Base-by-base conservation (phyloP, 768 basidiomycete genomes). In the Russula emetica region DNA sequence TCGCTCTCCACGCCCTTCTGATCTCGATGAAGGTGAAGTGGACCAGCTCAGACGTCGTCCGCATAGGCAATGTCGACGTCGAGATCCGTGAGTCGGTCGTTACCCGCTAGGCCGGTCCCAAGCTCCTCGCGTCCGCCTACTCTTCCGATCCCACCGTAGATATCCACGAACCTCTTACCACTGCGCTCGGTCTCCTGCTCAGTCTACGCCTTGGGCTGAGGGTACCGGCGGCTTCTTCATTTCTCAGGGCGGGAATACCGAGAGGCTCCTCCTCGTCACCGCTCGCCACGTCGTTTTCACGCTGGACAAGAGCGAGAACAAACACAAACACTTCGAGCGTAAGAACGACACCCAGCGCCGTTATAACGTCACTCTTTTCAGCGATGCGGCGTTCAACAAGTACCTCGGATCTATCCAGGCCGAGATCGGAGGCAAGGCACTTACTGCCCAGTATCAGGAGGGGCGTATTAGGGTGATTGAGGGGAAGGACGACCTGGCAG, bases 151-250 rank as follows among this genome's bases (percentile, higher is more conserved):
- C 49, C 14, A 50, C 24, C 0, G 5, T 3, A 0, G 9, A 16
- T 7, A n/a, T n/a, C 34, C 34, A 5, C 5, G 1, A 36, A 13
- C 53, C 53, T 36, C 5, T 54, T 6, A 54, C 13, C 11, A 13
- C n/a, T 8, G 6, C 34, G 2, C 53, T 54, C 2, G 53, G 53
- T 8, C n/a, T 54, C 11, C 22, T 55, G 52, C 57, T 1, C 22
- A 38, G 26, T 28, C 44, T 5, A 47, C 53, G 14, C 34, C 40
- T 36, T 28, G 20, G 6, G 2, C 16, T 24, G 49, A 52, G n/a
- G 76, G 77, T 10, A 77, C 77, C 7, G 70, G 70, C 5, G 74
- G 73, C 8, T 71, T 76, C 62, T 77, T 76, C 7, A 20, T 42
- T 57, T 56, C 70, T 16, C 71, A 76, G 67, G 76, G 73, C 66